Base-by-base conservation (phyloP, 2,329 filamentous ascomycete genomes). In the Diaporthe velutina region DNA sequence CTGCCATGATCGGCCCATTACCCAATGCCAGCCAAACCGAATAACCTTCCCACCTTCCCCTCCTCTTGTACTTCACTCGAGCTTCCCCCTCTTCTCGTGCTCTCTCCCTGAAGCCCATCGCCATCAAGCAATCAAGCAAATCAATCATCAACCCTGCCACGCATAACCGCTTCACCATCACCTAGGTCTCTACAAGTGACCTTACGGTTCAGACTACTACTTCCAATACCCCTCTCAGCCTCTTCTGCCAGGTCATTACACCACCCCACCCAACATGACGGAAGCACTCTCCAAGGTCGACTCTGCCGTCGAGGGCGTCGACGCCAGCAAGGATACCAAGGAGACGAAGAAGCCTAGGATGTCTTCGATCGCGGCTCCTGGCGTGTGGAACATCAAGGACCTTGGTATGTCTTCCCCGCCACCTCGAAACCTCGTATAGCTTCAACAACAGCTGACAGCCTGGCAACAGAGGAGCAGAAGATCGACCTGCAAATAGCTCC, bases 271-370 rank as follows among this genome's bases (percentile, higher is more conserved):
- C 78, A 84, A 77, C 81, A 85, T 85, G 83, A 81, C 86, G 77
- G 86, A 87, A 84, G 90, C 93, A 81, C 91, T 98, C 83, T 90
- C 90, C 86, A 98, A 97, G 89, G 92, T 98, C 87, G 96, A 98
- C 86, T 98, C 96, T 76, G 95, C 95, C 87, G 92, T 97, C 82
- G 92, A 95, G 83, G 94, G 95, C 85, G 85, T 96, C 80, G 90
- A 91, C 78, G 89, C 90, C 80, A 92, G 92, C 75, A 90, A 93
- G 45, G 88, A 90, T 75, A 90, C 92, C 82, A 92, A 95, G 78
- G 87, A 88, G 80, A 90, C 90, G 83, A 90, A 90, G 82, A 85
- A 86, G 78, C 90, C 93, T 82, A 90, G 93, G 80, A 91, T 95
- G 85, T 87, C 88, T 77, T 95, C 94, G 84, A 96, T 94, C 73